These are phyloP conservation scores for Fusarium continuum DNA, from an alignment of 2,329 filamentous ascomycete genomes.

Conservation along the genomic window DNA sequence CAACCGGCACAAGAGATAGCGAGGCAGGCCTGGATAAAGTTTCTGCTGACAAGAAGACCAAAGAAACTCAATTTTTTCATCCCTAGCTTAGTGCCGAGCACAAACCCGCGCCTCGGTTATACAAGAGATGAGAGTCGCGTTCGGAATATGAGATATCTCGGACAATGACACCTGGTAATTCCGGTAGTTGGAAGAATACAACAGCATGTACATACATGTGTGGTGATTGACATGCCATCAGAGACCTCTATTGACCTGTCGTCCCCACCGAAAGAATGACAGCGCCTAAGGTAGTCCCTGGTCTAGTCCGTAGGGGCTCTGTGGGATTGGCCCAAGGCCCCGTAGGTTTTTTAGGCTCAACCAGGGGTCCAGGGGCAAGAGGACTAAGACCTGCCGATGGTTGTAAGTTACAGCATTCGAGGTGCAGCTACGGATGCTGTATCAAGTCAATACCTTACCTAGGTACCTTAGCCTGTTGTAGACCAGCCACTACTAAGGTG, in stretches of 20 bases:
- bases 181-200: constrained; percentile 4
- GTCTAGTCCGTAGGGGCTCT: background rate
- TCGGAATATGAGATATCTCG: background rate
- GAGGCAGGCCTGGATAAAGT: background rate
- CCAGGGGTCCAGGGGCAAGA: constrained; percentile 26
- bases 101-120: background rate
- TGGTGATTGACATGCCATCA: constrained; percentile 23
- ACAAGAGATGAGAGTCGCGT: background rate
- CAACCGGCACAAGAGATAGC: constrained; percentile 17
- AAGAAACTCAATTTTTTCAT: constrained; percentile 12
- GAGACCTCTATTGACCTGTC: background rate
- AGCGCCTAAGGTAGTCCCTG: no score
- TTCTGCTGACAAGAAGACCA: background rate
- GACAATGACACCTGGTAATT: constrained; percentile 9
- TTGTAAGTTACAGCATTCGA: no score
- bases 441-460: constrained; percentile 3
- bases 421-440: no score
- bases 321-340: background rate
- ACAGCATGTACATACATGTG: constrained; percentile 8
- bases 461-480: constrained; percentile 11
- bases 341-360: background rate
- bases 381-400: background rate
- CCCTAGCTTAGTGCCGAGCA: constrained; percentile 11
- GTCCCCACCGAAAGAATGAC: constrained; percentile 1
- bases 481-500: background rate